Evolutionary conservation across 1,139 yeast species (phyloP).

Genomic region (Suhomyces ambrosiae): DNA sequence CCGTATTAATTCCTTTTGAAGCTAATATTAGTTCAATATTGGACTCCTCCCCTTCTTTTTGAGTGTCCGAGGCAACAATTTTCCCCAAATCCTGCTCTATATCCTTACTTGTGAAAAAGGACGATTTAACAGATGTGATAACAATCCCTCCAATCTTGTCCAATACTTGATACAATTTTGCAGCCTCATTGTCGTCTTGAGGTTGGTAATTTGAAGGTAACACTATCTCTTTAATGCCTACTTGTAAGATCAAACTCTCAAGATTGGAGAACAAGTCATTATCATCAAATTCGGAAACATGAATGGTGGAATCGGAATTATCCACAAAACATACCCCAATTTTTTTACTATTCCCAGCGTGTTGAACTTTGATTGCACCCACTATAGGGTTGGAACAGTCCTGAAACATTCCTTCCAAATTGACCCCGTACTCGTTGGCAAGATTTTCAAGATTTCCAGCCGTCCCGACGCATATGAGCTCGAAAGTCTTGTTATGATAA

Average conservation of each 20-base stretch:
- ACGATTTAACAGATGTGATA: conserved; percentile 58
- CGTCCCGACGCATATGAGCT: conserved; percentile 64
- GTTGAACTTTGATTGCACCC: conserved; percentile 65
- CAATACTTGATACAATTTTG: conserved; percentile 61
- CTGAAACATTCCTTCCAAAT: conserved; percentile 69
- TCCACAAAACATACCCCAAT: conserved; percentile 86
- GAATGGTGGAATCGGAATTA: conserved; percentile 63
- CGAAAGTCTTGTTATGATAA: conserved; percentile 62
- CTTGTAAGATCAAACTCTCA: conserved; percentile 81
- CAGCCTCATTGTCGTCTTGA: conserved; percentile 36
- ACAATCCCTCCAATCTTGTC: conserved; percentile 75
- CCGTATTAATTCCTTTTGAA: conserved; percentile 53
- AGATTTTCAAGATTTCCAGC: conserved; percentile 80
- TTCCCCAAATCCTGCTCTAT: conserved; percentile 75
- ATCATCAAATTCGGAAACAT: conserved; percentile 79
- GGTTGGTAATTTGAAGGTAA: conserved; percentile 50
- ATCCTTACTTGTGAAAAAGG: conserved; percentile 61
- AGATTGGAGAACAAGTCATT: conserved; percentile 84
- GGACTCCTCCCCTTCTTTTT: conserved; percentile 25
- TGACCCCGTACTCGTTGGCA: conserved; percentile 44
- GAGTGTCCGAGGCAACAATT: conserved; percentile 21
- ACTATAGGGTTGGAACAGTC: conserved; percentile 70
- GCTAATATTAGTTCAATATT: conserved; percentile 57
- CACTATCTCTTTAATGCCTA: conserved; percentile 85
- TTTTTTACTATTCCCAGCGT: conserved; percentile 45